Conservation (phyloP, 495 filamentous ascomycete species). For the Xanthoparmelia taractica region DNA sequence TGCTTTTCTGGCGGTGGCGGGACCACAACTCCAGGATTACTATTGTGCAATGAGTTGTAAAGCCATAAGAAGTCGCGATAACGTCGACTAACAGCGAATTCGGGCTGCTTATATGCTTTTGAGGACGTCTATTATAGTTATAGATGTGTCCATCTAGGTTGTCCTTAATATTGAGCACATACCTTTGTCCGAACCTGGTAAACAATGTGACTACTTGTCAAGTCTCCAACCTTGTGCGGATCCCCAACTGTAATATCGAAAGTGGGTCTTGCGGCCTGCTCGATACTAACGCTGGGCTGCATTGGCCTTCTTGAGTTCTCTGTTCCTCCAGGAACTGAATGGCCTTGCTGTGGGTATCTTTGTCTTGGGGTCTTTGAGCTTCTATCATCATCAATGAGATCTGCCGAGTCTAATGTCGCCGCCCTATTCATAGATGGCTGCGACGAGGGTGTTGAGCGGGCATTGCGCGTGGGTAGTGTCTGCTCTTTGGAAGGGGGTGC, state of each 20-base stretch:
- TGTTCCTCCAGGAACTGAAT: constrained; percentile 45
- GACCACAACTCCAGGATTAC: constrained; percentile 90
- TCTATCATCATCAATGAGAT: constrained; percentile 56
- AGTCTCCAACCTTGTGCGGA: constrained; percentile 93
- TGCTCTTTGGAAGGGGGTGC: constrained; percentile 81
- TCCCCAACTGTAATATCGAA: constrained; percentile 94
- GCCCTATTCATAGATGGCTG: constrained; percentile 41
- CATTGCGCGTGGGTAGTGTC: constrained; percentile 46
- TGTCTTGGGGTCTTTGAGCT: constrained; percentile 34
- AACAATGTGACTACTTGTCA: constrained; percentile 94
- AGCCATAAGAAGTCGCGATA: constrained; percentile 98
- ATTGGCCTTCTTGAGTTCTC: constrained; percentile 47
- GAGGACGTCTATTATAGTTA: constrained; percentile 66
- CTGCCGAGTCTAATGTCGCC: constrained; percentile 56
- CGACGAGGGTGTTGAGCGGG: constrained; percentile 44
- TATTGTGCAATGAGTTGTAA: constrained; percentile 85
- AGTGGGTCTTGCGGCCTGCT: constrained; percentile 81
- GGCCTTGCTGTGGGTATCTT: constrained; percentile 66
- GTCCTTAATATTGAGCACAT: constrained; percentile 24
- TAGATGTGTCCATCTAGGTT: background rate
- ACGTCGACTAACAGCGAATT: constrained; percentile 85
- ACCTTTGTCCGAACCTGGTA: constrained; percentile 94
- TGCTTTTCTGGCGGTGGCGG: constrained; percentile 98
- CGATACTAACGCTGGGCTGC: constrained; percentile 76
- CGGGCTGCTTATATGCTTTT: constrained; percentile 83